A percentile compares a stretch with the other conserved stretches of the same genome.
phyloP scores from a whole-genome alignment of 1,284 basidiomycete species.

The Clitocybe nebularis region DNA sequence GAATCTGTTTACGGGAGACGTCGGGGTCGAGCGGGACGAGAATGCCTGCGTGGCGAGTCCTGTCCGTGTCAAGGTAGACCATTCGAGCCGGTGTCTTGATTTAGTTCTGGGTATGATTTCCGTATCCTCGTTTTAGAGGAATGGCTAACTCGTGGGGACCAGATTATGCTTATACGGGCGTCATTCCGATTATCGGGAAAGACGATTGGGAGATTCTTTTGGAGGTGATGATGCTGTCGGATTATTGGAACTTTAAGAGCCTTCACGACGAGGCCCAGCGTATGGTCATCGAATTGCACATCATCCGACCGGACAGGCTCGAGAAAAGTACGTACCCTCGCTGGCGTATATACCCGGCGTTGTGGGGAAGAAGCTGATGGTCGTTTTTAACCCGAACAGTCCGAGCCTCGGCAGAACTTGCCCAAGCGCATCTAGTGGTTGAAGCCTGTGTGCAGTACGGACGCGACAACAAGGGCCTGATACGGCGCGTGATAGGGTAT shows the following conservation, averaged over 20 bases:
- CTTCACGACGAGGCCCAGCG: constrained; percentile 4
- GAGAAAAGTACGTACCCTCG: no score
- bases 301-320: no score
- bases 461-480: no score
- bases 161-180: constrained; percentile 15
- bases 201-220: constrained; percentile 9
- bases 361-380: no score
- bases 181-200: neutral
- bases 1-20: constrained; percentile 24
- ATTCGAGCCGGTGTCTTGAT: constrained; percentile 16
- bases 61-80: constrained; percentile 13
- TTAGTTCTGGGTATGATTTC: constrained; percentile 23
- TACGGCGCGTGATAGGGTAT: no score
- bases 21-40: constrained; percentile 16
- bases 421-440: no score
- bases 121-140: neutral
- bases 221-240: constrained; percentile 14
- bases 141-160: neutral
- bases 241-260: constrained; percentile 15
- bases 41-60: constrained; percentile 16
- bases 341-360: no score
- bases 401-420: no score
- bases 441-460: no score
- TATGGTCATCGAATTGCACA: constrained; percentile 9
- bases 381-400: no score